A percentile compares a stretch with the other conserved stretches of the same genome.
These are phyloP conservation scores for Dispira parvispora DNA, from an alignment of 192 early-diverging fungal species.

Conservation along the genomic window DNA sequence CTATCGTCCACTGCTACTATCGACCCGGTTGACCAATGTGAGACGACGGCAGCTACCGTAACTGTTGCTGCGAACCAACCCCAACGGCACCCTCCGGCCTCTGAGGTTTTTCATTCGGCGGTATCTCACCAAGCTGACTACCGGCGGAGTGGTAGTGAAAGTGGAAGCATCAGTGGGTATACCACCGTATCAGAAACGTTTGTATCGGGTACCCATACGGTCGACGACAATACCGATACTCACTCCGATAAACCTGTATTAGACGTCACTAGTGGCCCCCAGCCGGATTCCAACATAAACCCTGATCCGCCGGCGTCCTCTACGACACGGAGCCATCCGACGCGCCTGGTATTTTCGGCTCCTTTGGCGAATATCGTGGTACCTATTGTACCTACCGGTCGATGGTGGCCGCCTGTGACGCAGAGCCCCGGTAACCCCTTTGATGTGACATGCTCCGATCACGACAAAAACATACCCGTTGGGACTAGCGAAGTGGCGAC, in stretches of 20 bases:
- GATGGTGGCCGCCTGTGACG: background rate
- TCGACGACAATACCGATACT: background rate
- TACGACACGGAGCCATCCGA: too few relatives aligned
- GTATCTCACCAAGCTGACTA: background rate
- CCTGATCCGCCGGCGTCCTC: too few relatives aligned
- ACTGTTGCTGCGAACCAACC: background rate
- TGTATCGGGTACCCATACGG: background rate
- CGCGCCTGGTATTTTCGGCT: too few relatives aligned
- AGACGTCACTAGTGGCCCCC: background rate
- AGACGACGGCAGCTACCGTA: background rate
- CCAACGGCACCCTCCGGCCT: background rate
- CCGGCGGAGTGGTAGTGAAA: background rate
- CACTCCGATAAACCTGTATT: background rate
- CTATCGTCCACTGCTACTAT: background rate
- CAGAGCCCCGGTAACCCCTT: slow-evolving; percentile 8
- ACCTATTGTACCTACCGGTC: background rate
- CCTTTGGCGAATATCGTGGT: too few relatives aligned
- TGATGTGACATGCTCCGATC: background rate
- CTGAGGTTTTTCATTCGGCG: background rate
- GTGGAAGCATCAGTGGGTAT: background rate
- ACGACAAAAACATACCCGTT: background rate
- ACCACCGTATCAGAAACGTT: background rate
- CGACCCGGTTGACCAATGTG: background rate
- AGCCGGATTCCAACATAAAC: too few relatives aligned
- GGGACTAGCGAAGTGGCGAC: background rate